Evolutionary conservation across 441 rosid genomes (phyloP), one percentile per base, ranked within the genome.

Genomic region (Croton laevigatus): DNA sequence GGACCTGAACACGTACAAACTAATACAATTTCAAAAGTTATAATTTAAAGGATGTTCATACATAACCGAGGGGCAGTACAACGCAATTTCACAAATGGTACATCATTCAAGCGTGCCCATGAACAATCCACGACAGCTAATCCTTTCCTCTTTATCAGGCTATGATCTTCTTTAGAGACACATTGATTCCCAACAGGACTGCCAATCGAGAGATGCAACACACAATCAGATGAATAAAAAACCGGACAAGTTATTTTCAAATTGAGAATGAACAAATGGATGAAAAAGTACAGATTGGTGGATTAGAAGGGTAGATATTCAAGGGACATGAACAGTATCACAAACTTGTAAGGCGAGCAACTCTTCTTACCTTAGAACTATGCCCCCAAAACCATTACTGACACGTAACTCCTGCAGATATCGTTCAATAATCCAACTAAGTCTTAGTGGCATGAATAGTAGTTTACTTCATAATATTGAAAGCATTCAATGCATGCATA

Each of bases 91-190:
- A 78, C 87, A 68, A 92, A 92, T 4, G 98, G 98, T 53, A 95
- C 97, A 87, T 95, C 99, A 52, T 67, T 86, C 77, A 95, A 74
- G 65, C 99, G 95, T 37, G 97, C 94, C 99, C 98, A 92, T 44
- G 99, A 95, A 77, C 99, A 95, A 83, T 95, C 99, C 70, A 95
- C 98, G 36, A 95, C 99, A 42, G 97, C 98, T 80, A 95, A 78
- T 58, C 99, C 99, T 85, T 76, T 92, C 73, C 91, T 84, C 80
- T 88, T 81, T 66, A 92, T 86, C 75, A 91, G 79, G 84, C 75
- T 58, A 57, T 81, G 80, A 75, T 95, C 99, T 84, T 92, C 98
- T 82, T 78, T 91, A 42, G 97, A 92, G 72, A 92, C 87, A 65
- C 98, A 91, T 59, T 85, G 92, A 74, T 62, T 87, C 70, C 99